A percentile compares a stretch with the other conserved stretches of the same genome.
Evolutionary conservation across 306 rosid species (phyloP).

Genomic region (Pyrus betulifolia): DNA sequence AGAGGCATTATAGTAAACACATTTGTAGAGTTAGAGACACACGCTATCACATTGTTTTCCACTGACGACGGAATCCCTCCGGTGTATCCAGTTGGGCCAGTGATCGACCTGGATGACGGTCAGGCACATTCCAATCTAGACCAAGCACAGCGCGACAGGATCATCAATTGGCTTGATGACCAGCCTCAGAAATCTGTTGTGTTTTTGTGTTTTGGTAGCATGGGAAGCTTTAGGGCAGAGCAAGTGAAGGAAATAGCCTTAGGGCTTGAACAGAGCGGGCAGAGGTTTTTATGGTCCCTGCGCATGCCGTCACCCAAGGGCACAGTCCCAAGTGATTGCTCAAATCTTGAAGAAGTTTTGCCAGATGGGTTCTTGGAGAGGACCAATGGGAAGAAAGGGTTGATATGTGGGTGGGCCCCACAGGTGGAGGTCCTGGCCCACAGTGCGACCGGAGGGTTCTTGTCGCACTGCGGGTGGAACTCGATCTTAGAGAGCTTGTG

Average conservation of each 20-base stretch:
- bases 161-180: slow-evolving; percentile 50
- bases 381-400: slow-evolving; percentile 33
- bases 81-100: slow-evolving; percentile 51
- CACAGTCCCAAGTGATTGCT: neutral
- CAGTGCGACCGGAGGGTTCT: slow-evolving; percentile 44
- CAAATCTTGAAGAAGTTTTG: slow-evolving; percentile 13
- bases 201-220: slow-evolving; percentile 62
- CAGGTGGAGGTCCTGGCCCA: slow-evolving; percentile 48
- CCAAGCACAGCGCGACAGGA: slow-evolving; percentile 22
- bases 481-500: slow-evolving; percentile 62
- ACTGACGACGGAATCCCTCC: slow-evolving; percentile 33
- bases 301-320: slow-evolving; percentile 9
- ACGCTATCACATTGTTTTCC: slow-evolving; percentile 23
- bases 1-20: slow-evolving; percentile 57
- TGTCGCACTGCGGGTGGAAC: slow-evolving; percentile 70
- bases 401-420: slow-evolving; percentile 55
- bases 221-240: slow-evolving; percentile 38
- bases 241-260: slow-evolving; percentile 52
- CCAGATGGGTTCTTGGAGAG: slow-evolving; percentile 59
- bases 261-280: slow-evolving; percentile 41
- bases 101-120: slow-evolving; percentile 30
- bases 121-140: slow-evolving; percentile 23
- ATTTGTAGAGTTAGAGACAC: slow-evolving; percentile 35
- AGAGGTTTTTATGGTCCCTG: slow-evolving; percentile 50
- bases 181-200: slow-evolving; percentile 41